Conservation (phyloP, 805 yeast genomes). For the Metschnikowia koreensis region DNA sequence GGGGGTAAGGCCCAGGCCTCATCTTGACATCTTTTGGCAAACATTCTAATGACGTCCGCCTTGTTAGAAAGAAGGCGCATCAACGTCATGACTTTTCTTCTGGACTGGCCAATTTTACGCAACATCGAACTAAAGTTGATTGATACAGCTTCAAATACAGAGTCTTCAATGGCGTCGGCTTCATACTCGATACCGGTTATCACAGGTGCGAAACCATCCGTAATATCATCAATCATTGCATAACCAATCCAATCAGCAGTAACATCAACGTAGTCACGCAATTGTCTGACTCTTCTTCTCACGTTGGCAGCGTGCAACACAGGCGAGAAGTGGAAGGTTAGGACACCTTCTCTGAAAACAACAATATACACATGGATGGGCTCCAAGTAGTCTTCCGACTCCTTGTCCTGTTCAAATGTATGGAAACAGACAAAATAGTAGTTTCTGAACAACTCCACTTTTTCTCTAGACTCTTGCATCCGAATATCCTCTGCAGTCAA, state of each 20-base stretch:
- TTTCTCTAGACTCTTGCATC: conserved; percentile 95
- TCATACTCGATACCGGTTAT: conserved; percentile 75
- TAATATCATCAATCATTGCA: conserved; percentile 79
- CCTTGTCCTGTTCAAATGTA: conserved; percentile 84
- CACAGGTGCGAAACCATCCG: conserved; percentile 82
- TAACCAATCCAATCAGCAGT: conserved; percentile 82
- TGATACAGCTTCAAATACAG: conserved; percentile 78
- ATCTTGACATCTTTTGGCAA: conserved; percentile 92
- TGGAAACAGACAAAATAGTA: conserved; percentile 97
- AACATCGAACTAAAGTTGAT: conserved; percentile 75
- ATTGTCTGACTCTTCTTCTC: conserved; percentile 76
- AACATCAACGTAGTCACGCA: conserved; percentile 74
- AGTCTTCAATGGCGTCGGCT: conserved; percentile 80
- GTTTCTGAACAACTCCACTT: conserved; percentile 85
- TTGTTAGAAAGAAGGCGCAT: conserved; percentile 88
- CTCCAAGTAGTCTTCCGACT: conserved; percentile 78
- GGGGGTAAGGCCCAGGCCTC: conserved; percentile 33
- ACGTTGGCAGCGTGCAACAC: conserved; percentile 65
- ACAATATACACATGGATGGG: conserved; percentile 68
- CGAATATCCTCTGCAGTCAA: conserved; percentile 96
- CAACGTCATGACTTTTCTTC: conserved; percentile 89
- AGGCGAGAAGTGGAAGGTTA: conserved; percentile 60
- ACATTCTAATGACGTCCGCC: conserved; percentile 95
- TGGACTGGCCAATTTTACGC: conserved; percentile 79
- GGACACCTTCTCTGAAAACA: conserved; percentile 58